phyloP scores from a whole-genome alignment of 331 rosid genomes.

The Acacia concinna region DNA sequence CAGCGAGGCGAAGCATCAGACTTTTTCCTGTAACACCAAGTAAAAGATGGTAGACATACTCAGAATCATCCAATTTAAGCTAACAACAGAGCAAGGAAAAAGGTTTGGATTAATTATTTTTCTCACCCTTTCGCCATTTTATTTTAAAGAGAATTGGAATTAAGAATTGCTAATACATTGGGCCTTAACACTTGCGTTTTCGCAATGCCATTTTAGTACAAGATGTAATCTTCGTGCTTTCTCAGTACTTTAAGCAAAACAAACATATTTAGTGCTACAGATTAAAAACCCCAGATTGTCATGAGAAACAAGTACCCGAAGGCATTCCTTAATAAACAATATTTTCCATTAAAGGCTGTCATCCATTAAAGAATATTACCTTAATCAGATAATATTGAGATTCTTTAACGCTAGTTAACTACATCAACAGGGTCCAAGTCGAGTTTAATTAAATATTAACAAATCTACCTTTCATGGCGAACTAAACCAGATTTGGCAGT shows the following conservation, averaged over 20 bases:
- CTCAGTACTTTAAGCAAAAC: background rate
- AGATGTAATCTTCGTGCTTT: background rate
- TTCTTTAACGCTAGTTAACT: background rate
- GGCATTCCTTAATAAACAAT: background rate
- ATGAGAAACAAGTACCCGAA: background rate
- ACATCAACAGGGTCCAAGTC: background rate
- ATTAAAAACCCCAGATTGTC: background rate
- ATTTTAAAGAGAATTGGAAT: background rate
- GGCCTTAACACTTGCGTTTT: background rate
- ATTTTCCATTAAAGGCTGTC: background rate
- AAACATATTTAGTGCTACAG: background rate
- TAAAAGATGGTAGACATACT: conserved; percentile 1
- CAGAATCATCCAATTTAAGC: background rate
- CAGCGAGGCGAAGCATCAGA: conserved; percentile 42
- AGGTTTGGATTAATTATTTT: background rate
- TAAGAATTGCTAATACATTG: background rate
- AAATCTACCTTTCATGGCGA: conserved; percentile 6
- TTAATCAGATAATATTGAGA: background rate
- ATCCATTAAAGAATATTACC: background rate
- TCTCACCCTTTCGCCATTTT: background rate
- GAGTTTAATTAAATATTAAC: background rate
- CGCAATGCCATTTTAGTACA: background rate
- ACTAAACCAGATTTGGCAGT: background rate
- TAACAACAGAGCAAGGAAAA: background rate
- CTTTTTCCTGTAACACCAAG: conserved; percentile 42